Evolutionary conservation across 768 basidiomycete genomes (phyloP), one percentile per base, ranked within the genome.

Genomic region (Lactarius trivialis): DNA sequence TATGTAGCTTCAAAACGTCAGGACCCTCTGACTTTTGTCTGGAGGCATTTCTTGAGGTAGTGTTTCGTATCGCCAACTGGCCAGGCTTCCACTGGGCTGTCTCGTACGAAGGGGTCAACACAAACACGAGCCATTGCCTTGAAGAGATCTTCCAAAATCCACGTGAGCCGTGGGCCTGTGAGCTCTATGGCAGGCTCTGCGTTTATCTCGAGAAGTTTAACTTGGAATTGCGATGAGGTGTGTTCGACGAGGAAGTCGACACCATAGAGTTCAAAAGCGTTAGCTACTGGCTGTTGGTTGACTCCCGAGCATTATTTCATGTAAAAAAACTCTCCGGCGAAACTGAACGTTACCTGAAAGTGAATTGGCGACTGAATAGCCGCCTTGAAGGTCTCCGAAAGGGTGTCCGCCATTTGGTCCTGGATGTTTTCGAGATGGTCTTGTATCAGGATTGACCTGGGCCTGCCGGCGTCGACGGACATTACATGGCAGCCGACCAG

Each of bases 161-260:
- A 89, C 19, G 83, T 81, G 37, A 98, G 75, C 32, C 93, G 81
- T 37, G 85, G 81, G 1, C 95, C 97, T 0, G 95, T 95, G 58
- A 96, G 81, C 69, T 94, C 91, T 61, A 98, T 96, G 49, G 97
- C 97, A 1, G 97, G 96, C 66, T 95, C 94, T 7, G 96, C 86
- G 71, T 99, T 99, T 69, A 96, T 79, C 73, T 98, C 97, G 33
- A 98, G 79, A 2, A 98, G 76, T 59, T 87, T 85, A 17, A 92
- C 85, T 64, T 83, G 79, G 59, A 65, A 68, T 1, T 61, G 61
- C 1, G 69, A 60, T 4, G 56, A 66, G 15, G 58, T 39, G 21
- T 82, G 81, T 56, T 79, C 80, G 61, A 98, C 81, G 15, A 98
- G 77, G 62, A 99, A 89, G 72, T 99, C 97, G n/a, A 90, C 81